Percentiles rank a stretch among this genome's conserved stretches.
phyloP scores from a whole-genome alignment of 352 stramenopile genomes.

The Achlya hypogyna region DNA sequence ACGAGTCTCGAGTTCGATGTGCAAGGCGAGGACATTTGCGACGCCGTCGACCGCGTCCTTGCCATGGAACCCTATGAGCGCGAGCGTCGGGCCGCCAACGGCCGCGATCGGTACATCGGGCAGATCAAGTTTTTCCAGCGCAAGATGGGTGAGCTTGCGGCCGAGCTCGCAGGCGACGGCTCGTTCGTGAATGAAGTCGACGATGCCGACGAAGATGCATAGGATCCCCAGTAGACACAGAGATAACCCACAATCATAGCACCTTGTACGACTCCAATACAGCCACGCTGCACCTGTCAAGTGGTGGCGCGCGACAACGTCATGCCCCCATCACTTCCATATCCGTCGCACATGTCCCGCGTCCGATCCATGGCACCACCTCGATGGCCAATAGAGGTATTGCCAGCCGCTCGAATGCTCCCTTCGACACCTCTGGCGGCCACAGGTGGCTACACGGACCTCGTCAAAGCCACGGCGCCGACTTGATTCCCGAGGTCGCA shows the following conservation, averaged over 20 bases:
- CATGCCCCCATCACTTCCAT: too few relatives aligned
- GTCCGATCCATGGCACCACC: too few relatives aligned
- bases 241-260: too few relatives aligned
- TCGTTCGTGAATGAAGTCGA: constrained; percentile 1
- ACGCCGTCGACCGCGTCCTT: constrained; percentile 32
- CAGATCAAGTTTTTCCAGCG: constrained; percentile 54
- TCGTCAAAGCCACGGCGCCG: too few relatives aligned
- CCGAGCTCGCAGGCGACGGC: neutral
- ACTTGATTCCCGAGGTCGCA: too few relatives aligned
- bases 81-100: constrained; percentile 25
- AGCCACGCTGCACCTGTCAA: too few relatives aligned
- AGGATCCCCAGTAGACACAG: neutral
- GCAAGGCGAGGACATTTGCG: constrained; percentile 31
- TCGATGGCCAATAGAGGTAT: too few relatives aligned
- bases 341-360: neutral
- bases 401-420: too few relatives aligned
- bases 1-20: constrained; percentile 37
- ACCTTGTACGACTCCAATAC: too few relatives aligned
- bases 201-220: neutral
- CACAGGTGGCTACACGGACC: too few relatives aligned
- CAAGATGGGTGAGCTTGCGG: constrained; percentile 39
- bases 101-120: constrained; percentile 48
- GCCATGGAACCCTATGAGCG: constrained; percentile 29
- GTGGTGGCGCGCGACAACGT: neutral
- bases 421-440: too few relatives aligned